Conservation (phyloP, 2,329 filamentous ascomycete genomes). For the Botrytis fabae region DNA sequence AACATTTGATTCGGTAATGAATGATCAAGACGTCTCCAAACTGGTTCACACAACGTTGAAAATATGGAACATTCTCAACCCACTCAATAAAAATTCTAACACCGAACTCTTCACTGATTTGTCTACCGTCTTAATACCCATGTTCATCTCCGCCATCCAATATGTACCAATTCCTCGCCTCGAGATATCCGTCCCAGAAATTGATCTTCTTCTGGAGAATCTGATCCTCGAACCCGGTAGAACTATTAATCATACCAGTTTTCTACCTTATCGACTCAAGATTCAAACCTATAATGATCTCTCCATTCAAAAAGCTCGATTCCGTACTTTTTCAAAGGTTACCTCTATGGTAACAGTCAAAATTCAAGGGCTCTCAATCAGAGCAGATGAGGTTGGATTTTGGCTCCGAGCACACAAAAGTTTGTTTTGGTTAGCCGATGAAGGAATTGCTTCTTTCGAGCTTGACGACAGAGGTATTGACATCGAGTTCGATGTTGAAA, state of each 20-base stretch:
- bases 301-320: slow-evolving; percentile 76
- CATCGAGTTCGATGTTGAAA: slow-evolving; percentile 79
- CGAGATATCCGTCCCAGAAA: slow-evolving; percentile 79
- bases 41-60: slow-evolving; percentile 66
- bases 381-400: slow-evolving; percentile 85
- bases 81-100: slow-evolving; percentile 63
- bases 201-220: slow-evolving; percentile 87
- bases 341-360: slow-evolving; percentile 75
- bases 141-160: slow-evolving; percentile 75
- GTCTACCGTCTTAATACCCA: slow-evolving; percentile 77
- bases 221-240: slow-evolving; percentile 84
- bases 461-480: slow-evolving; percentile 88
- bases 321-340: slow-evolving; percentile 62
- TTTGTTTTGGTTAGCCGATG: slow-evolving; percentile 71
- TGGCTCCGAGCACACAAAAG: slow-evolving; percentile 80
- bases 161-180: slow-evolving; percentile 87
- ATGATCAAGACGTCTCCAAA: slow-evolving; percentile 71
- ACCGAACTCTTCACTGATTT: slow-evolving; percentile 72
- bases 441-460: slow-evolving; percentile 82
- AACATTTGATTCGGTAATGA: slow-evolving; percentile 66
- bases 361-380: slow-evolving; percentile 77
- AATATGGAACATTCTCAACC: slow-evolving; percentile 69
- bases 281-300: slow-evolving; percentile 84
- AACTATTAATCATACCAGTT: slow-evolving; percentile 82
- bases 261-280: slow-evolving; percentile 80